Conservation (phyloP, 768 basidiomycete genomes). For the Russula virescens region DNA sequence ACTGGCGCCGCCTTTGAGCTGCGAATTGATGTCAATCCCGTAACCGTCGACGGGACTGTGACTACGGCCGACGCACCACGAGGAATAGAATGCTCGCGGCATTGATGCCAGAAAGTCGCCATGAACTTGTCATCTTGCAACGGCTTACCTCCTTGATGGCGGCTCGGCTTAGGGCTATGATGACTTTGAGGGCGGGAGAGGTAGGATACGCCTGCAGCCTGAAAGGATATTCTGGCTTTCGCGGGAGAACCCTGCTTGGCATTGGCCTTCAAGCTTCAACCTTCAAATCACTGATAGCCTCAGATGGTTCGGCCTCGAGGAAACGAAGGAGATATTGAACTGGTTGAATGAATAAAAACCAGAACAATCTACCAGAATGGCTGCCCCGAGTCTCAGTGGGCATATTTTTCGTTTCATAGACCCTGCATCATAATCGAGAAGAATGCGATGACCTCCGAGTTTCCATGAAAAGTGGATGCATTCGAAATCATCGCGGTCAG, state of each 20-base stretch:
- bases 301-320: constrained; percentile 71
- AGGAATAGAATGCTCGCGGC: constrained; percentile 98
- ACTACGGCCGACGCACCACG: constrained; percentile 52
- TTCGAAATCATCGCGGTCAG: too few species aligned
- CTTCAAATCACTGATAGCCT: constrained; percentile 78
- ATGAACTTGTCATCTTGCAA: constrained; percentile 83
- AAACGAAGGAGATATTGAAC: constrained; percentile 28
- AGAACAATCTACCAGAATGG: too few species aligned
- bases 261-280: constrained; percentile 75
- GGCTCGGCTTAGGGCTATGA: constrained; percentile 5
- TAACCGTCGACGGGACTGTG: background rate
- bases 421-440: too few species aligned
- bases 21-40: background rate
- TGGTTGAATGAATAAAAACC: too few species aligned
- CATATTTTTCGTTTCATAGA: too few species aligned
- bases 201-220: constrained; percentile 69
- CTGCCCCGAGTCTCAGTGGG: too few species aligned
- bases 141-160: constrained; percentile 65
- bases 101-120: constrained; percentile 82
- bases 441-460: too few species aligned
- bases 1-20: constrained; percentile 62
- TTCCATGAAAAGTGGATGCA: too few species aligned
- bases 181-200: background rate
- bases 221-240: constrained; percentile 89
- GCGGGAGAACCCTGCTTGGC: constrained; percentile 63